Base-by-base conservation (phyloP, 192 early-diverging fungal species). In the Podila verticillata region DNA sequence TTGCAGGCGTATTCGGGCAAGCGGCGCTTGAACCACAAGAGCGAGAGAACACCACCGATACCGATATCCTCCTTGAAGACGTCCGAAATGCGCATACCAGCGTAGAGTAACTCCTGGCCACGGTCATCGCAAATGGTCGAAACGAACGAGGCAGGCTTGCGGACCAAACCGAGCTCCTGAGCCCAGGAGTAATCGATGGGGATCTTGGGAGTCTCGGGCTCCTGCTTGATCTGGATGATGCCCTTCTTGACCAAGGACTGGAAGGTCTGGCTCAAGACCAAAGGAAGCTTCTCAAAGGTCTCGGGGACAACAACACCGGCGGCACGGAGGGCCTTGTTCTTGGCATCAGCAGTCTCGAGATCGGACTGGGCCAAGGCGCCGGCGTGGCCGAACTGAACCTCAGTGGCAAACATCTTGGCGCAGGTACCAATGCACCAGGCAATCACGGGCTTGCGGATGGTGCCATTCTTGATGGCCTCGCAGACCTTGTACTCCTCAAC, bases 351-450 rank as follows among this genome's bases (percentile, higher is more conserved):
- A 3, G 97, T 98, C 88, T 98, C 97, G 66, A 90, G 68, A 86
- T 95, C 96, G 29, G 94, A 96, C 89, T 97, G 95, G 72, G 97
- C 97, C 70, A 98, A 89, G 24, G 94, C 93, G 60, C 97, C 97
- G 70, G 97, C 97, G 86, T 98, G 97, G 64, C 97, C 97, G 68
- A 98, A 98, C 89, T 98, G 97, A 51, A 98, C 93, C 85, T 97
- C 96, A 28, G 97, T 98, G 65, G 92, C 92, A 86, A 98, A 98
- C 93, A 98, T 97, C 84, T 93, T 96, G 32, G 96, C 97, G 86
- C 97, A 98, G 35, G 97, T 98, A 75, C 97, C 97, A 81, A 98
- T 98, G 87, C 94, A 96, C 97, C 97, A 98, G 24, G 97, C 97
- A 59, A 98, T 93, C n/a, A 98, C 93, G 32, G 97, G 97, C 90